A percentile compares a stretch with the other conserved stretches of the same genome.
These are phyloP conservation scores for Hamigera avellanea DNA, from an alignment of 495 filamentous ascomycete species.

Conservation along the genomic window DNA sequence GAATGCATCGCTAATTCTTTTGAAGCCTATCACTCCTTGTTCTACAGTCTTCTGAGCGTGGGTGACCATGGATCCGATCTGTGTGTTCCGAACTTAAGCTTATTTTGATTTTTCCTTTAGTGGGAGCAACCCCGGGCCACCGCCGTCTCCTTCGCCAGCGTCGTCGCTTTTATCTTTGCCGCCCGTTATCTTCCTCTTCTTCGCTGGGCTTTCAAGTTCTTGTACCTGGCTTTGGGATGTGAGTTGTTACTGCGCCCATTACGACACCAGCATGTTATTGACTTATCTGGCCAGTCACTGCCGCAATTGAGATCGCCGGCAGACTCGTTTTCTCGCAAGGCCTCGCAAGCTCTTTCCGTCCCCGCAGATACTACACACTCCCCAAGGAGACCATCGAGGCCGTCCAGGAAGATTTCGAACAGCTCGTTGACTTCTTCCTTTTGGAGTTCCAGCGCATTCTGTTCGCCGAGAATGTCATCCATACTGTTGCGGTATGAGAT, in stretches of 20 bases:
- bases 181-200: conserved; percentile 82
- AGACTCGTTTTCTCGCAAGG: conserved; percentile 65
- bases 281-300: conserved; percentile 41
- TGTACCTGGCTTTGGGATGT: conserved; percentile 59
- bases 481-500: conserved; percentile 64
- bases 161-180: conserved; percentile 73
- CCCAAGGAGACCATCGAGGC: conserved; percentile 72
- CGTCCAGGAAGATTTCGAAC: conserved; percentile 72
- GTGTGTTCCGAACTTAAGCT: too few species aligned
- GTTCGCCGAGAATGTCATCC: conserved; percentile 84
- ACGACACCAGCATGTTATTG: conserved; percentile 6
- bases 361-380: conserved; percentile 84
- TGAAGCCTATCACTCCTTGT: conserved; percentile 83
- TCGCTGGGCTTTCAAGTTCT: conserved; percentile 77
- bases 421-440: conserved; percentile 93
- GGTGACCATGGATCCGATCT: conserved; percentile 12
- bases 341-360: conserved; percentile 75
- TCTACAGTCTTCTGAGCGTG: conserved; percentile 76
- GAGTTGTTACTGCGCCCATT: conserved; percentile 21
- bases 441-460: conserved; percentile 92
- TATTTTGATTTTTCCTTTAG: conserved; percentile 15
- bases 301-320: conserved; percentile 65
- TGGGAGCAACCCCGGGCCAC: conserved; percentile 73
- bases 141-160: conserved; percentile 64
- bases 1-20: conserved; percentile 7